Base-by-base conservation (phyloP, 495 filamentous ascomycete genomes). In the Penicillium antarcticum region DNA sequence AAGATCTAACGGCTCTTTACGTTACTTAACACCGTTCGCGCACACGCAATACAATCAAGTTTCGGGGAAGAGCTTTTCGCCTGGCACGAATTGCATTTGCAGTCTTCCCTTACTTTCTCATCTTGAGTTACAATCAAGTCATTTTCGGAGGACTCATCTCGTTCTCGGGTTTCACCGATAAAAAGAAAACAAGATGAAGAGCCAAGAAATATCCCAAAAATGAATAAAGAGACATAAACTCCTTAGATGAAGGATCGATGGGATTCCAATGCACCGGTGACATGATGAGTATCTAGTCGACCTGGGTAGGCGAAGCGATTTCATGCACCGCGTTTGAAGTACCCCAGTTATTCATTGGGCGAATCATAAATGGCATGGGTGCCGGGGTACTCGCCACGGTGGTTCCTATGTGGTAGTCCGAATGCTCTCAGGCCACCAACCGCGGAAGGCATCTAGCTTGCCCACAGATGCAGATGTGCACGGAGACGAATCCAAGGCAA, bases 321-420 rank as follows among this genome's bases (percentile, higher is more conserved):
- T 60, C 81, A 47, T 70, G 73, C 21, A 62, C 72, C 7, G 57
- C 78, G 0, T 80, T 71, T 51, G 57, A 57, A 0, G 45, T 77
- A 0, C 47, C 63, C 9, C 73, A 78, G 39, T 64, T 77, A 18
- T 64, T 73, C 37, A 61, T 77, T 24, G 75, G 74, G 11, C 62
- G 76, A 0, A 42, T 76, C 16, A 53, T 74, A 35, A 50, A 56
- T 5, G 75, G 76, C 1, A 23, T 74, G 7, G 75, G 74, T 7
- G 53, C 76, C 7, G 76, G 75, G 4, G 48, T 61, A 13, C 39
- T 74, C 10, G 69, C 58, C 50, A 62, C 66, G 0, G 69, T 70
- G 0, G 67, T 74, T 0, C 75, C 75, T 0, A 65, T 73, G 11
- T 78, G 76, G 76, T 72, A 72, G 45, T 59, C 68, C 9, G 75